These are phyloP conservation scores for Botrytis elliptica DNA, from an alignment of 2,329 filamentous ascomycete species.

Conservation along the genomic window DNA sequence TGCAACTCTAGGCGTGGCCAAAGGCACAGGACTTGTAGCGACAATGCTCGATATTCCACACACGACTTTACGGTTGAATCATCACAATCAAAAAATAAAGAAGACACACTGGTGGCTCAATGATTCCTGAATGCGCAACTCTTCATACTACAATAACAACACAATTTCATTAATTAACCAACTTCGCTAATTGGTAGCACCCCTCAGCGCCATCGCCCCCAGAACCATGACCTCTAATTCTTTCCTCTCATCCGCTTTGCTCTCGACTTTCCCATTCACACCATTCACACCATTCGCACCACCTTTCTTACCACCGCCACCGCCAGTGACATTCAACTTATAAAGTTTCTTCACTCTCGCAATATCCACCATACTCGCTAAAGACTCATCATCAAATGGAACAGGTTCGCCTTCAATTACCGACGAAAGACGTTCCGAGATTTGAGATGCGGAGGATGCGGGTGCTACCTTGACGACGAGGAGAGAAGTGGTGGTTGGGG, in stretches of 20 bases:
- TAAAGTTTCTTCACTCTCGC: slow-evolving; percentile 78
- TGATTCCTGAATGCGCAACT: too few species aligned
- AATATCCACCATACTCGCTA: slow-evolving; percentile 61
- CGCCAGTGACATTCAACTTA: slow-evolving; percentile 67
- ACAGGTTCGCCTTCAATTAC: slow-evolving; percentile 61
- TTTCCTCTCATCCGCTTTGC: slow-evolving; percentile 44
- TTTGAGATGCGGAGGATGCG: slow-evolving; percentile 48
- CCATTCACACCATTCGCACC: slow-evolving; percentile 21
- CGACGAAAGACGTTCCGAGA: slow-evolving; percentile 58
- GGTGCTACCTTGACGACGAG: slow-evolving; percentile 76
- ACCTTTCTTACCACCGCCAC: not conserved
- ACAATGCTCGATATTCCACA: not conserved
- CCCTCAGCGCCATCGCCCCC: slow-evolving; percentile 75
- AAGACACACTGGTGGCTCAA: not conserved
- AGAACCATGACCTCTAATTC: slow-evolving; percentile 70
- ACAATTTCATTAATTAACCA: not conserved
- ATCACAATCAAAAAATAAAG: too few species aligned
- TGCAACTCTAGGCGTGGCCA: too few species aligned
- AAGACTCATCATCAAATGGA: slow-evolving; percentile 61
- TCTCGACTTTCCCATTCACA: slow-evolving; percentile 29
- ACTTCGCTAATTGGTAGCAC: slow-evolving; percentile 40
- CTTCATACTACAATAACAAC: not conserved
- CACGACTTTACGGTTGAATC: not conserved
- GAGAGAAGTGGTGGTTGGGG: slow-evolving; percentile 64
- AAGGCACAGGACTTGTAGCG: not conserved